Evolutionary conservation across 306 rosid species (phyloP), one percentile per base, ranked within the genome.

Genomic region (Citrullus mucosospermus): DNA sequence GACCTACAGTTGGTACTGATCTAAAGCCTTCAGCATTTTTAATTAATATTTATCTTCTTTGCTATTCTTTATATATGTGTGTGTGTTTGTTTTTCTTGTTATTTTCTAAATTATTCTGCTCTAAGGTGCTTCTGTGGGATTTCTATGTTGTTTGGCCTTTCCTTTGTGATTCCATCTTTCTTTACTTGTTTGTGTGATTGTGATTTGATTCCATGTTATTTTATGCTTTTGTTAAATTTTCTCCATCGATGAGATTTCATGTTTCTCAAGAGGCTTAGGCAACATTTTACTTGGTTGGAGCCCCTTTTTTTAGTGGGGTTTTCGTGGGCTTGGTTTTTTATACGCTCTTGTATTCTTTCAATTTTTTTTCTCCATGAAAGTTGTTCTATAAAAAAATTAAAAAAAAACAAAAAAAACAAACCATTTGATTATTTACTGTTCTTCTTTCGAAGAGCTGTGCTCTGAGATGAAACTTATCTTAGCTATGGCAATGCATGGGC

Each of bases 1-100:
- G 98, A 86, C 96, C 98, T 60, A 61, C 96, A 2, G 85, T 86
- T 83, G 84, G 98, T 94, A 88, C 43, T 66, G 78, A 74, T 75
- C 86, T 68, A 56, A 82, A 74, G 30, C 81, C 59, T 58, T 16
- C 39, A 3, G 6, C 56, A 20, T 32, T 54, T 1, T 62, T 36
- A 43, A 17, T 18, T 76, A 34, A 9, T n/a, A 10, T 36, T 3
- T 75, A 65, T 78, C 34, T 50, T 15, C 82, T 69, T 81, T 79
- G 25, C 39, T 78, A 6, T 20, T 82, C n/a, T 48, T 48, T 48
- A 48, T 48, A 32, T 32, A 32, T 32, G 36, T 3, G 36, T 32
- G 36, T 32, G 36, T 32, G 36, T 32, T 2, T 44, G 0, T 44
- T 44, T 10, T 44, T 44, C 13, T 44, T 44, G 50, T 66, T 18